A percentile compares a stretch with the other conserved stretches of the same genome.
Evolutionary conservation across 2,329 filamentous ascomycete genomes (phyloP).

Genomic region (Cytospora mali): DNA sequence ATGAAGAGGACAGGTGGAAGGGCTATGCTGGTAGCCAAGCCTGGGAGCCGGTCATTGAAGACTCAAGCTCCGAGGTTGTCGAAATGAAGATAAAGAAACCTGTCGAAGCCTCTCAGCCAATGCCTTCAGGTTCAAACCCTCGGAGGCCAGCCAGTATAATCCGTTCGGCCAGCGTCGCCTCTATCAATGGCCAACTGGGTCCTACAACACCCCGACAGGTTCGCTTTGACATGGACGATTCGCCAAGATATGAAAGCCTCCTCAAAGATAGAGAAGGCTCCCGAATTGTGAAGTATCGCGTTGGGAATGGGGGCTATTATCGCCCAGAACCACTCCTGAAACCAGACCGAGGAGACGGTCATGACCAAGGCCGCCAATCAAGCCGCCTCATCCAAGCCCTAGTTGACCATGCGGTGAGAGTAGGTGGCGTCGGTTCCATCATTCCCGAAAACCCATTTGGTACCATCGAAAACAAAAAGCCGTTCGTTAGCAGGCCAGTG

Average conservation of each 20-base stretch:
- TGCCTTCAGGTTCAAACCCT: too few species aligned
- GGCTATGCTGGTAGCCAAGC: not conserved
- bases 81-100: too few species aligned
- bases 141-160: too few species aligned
- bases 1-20: not conserved
- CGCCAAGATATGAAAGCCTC: not conserved
- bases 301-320: not conserved
- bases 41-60: not conserved
- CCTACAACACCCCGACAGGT: not conserved
- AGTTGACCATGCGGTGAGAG: not conserved
- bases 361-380: not conserved
- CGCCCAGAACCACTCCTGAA: not conserved
- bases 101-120: too few species aligned
- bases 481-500: not conserved
- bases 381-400: not conserved
- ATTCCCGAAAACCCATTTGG: not conserved
- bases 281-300: not conserved
- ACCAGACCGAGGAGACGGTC: not conserved
- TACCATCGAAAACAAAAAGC: not conserved
- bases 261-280: not conserved
- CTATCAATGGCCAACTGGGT: too few species aligned
- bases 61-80: not conserved
- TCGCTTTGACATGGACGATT: not conserved
- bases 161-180: too few species aligned
- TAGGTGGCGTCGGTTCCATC: not conserved